Percentiles rank a stretch among this genome's conserved stretches.
These are phyloP conservation scores for Microcera coccophila DNA, from an alignment of 2,329 filamentous ascomycete species.

Conservation along the genomic window DNA sequence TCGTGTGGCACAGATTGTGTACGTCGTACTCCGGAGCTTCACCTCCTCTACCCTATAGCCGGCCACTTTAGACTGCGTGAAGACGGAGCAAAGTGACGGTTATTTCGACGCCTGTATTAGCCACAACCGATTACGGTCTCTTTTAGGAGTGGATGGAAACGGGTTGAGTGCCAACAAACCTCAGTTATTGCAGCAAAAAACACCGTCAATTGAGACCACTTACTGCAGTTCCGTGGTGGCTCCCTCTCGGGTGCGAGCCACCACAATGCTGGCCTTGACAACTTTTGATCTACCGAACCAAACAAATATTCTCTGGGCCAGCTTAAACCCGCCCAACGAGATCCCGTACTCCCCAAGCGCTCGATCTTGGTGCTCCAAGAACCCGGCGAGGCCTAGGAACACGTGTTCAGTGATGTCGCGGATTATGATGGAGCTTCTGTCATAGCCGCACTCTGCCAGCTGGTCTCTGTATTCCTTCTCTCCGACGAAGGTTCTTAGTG, in stretches of 20 bases:
- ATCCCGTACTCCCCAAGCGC: constrained; percentile 35
- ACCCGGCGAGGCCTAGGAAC: constrained; percentile 46
- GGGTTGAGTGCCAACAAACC: too few relatives aligned
- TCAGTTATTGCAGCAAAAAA: too few relatives aligned
- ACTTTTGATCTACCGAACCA: constrained; percentile 36
- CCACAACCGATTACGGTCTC: too few relatives aligned
- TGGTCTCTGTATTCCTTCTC: constrained; percentile 42
- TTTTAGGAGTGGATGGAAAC: too few relatives aligned
- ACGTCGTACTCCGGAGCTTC: too few relatives aligned
- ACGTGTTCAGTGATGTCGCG: constrained; percentile 51
- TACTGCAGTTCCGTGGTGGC: too few relatives aligned
- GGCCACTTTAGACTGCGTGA: too few relatives aligned
- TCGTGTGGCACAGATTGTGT: too few relatives aligned
- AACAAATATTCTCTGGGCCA: constrained; percentile 35
- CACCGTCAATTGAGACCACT: too few relatives aligned
- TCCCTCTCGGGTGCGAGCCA: constrained; percentile 23
- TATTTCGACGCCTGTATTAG: too few relatives aligned
- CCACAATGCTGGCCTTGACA: constrained; percentile 35
- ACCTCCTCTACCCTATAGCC: too few relatives aligned
- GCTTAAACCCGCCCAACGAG: constrained; percentile 34
- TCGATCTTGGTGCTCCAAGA: constrained; percentile 36
- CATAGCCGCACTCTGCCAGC: constrained; percentile 47
- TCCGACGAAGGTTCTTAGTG: constrained; percentile 47
- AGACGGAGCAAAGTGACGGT: too few relatives aligned
- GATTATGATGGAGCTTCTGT: constrained; percentile 37